These are phyloP conservation scores for Tylopilus subfusipes DNA, from an alignment of 768 basidiomycete genomes.

Conservation along the genomic window DNA sequence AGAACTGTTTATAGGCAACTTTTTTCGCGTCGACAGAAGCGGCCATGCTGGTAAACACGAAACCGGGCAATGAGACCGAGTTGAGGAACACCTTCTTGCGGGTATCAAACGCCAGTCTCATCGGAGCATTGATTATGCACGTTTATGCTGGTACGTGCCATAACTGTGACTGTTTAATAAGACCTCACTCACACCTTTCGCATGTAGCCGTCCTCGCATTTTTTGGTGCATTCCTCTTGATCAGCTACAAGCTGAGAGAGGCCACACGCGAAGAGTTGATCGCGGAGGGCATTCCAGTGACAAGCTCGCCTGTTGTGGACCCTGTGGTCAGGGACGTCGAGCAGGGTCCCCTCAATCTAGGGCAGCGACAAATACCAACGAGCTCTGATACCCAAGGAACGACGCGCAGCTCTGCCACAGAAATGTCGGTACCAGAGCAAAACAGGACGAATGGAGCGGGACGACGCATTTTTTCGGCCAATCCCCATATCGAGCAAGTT, in stretches of 20 bases:
- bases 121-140: constrained; percentile 52
- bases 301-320: constrained; percentile 15
- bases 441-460: not conserved
- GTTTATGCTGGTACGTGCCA: constrained; percentile 43
- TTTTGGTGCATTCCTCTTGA: constrained; percentile 54
- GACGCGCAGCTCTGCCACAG: not conserved
- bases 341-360: constrained; percentile 2
- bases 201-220: constrained; percentile 44
- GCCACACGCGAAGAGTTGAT: constrained; percentile 47
- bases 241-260: constrained; percentile 51
- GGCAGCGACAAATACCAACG: not conserved
- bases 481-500: constrained; percentile 52
- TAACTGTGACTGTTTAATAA: not conserved
- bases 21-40: constrained; percentile 62
- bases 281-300: constrained; percentile 28
- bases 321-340: constrained; percentile 11
- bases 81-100: constrained; percentile 14
- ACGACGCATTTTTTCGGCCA: constrained; percentile 35
- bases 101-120: constrained; percentile 45
- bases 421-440: not conserved
- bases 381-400: not conserved
- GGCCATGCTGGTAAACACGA: constrained; percentile 45
- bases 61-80: constrained; percentile 24
- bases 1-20: constrained; percentile 41
- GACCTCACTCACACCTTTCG: not conserved